Evolutionary conservation across 2,329 filamentous ascomycete genomes (phyloP), one percentile per base, ranked within the genome.

Genomic region (Lomentospora prolificans): DNA sequence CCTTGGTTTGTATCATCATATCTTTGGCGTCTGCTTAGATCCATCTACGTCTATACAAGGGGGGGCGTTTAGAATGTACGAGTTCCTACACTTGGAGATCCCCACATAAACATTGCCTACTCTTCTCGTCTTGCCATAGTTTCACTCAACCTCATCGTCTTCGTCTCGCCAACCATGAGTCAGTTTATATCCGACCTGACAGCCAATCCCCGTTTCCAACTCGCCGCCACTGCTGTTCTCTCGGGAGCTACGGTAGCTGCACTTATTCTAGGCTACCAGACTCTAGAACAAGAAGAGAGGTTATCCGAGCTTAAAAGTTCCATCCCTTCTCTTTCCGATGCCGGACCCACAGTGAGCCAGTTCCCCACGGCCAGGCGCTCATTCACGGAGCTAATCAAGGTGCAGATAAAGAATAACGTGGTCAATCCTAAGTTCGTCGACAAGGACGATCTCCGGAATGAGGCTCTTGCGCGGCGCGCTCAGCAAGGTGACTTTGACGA

Each of bases 181-280:
- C 44, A 51, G 19, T 19, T 41, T 12, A 1, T 78, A 27, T 67
- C 72, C 44, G 71, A 75, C 55, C 68, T 72, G 4, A 64, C 75
- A 41, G 69, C 71, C 39, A 76, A 70, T 62, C 70, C 75, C 31
- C 74, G 74, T 25, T 66, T 78, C 44, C 88, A 90, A 67, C 73
- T 94, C 33, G 79, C 83, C 17, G 80, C 85, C 3, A 90, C 88
- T 0, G 89, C 89, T 2, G 73, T 89, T 22, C 70, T 81, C 12
- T 86, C 82, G 0, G 83, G 82, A 17, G 78, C 76, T 7, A 73
- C 82, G 0, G 82, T 80, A 25, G 82, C 82, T 2, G 75, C 75
- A n/a, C 72, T 81, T 6, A 74, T 87, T 30, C 69, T 87, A 12
- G 79, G 80, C 19, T 84, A 82, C 61, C 84, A 87, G 66, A 75